Evolutionary conservation across 2,329 filamentous ascomycete species (phyloP).

Genomic region (Incumbomyces delicatus): DNA sequence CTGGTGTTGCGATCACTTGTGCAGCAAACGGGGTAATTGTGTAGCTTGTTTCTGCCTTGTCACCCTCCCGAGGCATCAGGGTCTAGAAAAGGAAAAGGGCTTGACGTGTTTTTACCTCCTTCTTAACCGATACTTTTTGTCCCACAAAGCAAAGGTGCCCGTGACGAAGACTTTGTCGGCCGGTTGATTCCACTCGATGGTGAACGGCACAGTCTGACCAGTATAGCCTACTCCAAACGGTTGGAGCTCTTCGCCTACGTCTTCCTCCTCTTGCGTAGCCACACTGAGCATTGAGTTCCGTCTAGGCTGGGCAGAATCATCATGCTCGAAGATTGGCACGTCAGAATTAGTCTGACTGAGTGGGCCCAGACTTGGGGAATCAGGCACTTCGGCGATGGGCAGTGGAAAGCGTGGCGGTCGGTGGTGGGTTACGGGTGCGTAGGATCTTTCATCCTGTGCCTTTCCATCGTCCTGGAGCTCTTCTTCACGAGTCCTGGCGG

Average conservation of each 20-base stretch:
- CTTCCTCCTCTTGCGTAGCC: conserved; percentile 60
- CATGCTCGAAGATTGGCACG: conserved; percentile 41
- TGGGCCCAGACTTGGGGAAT: conserved; percentile 75
- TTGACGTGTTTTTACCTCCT: conserved; percentile 52
- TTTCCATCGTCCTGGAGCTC: conserved; percentile 14
- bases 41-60: not conserved
- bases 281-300: conserved; percentile 46
- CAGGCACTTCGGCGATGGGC: conserved; percentile 86
- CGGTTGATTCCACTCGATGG: conserved; percentile 72
- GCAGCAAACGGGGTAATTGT: not conserved
- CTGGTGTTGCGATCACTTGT: conserved; percentile 29
- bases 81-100: conserved; percentile 27
- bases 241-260: conserved; percentile 65
- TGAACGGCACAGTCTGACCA: conserved; percentile 69
- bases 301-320: conserved; percentile 38
- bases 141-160: conserved; percentile 90
- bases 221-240: conserved; percentile 45
- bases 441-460: conserved; percentile 14
- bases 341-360: conserved; percentile 51
- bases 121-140: conserved; percentile 80
- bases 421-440: conserved; percentile 15
- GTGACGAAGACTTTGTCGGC: conserved; percentile 93
- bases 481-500: conserved; percentile 7
- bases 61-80: not conserved
- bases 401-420: conserved; percentile 78